Evolutionary conservation across 2,329 filamentous ascomycete species (phyloP).

Genomic region (Dothideomycetes sp.): DNA sequence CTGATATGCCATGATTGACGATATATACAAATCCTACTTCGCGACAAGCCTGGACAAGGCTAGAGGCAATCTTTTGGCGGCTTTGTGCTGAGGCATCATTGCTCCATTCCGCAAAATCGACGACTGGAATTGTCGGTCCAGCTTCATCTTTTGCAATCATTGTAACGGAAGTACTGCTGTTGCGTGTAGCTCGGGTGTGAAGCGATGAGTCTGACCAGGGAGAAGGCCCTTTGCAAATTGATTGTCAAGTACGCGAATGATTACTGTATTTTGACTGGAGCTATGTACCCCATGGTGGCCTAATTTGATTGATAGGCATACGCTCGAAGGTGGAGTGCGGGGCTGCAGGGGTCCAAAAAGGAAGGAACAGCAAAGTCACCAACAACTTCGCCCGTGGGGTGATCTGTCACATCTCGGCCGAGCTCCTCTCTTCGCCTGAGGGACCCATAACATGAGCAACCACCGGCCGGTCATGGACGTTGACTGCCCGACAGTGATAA

Average conservation of each 20-base stretch:
- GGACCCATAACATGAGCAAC: no score
- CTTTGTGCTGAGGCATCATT: neutral
- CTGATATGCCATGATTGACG: slow-evolving; percentile 25
- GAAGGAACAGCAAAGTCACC: neutral
- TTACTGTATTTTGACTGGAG: no score
- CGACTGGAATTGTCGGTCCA: slow-evolving; percentile 11
- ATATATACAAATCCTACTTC: slow-evolving; percentile 32
- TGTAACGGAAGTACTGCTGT: neutral
- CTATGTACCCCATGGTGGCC: no score
- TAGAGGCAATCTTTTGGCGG: slow-evolving; percentile 13
- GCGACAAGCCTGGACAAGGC: slow-evolving; percentile 28
- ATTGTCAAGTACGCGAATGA: no score
- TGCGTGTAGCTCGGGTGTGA: no score
- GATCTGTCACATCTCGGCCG: neutral
- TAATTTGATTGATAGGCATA: no score
- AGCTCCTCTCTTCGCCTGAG: neutral
- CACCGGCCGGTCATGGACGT: no score
- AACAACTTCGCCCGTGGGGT: no score
- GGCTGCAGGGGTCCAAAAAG: neutral
- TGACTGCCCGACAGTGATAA: no score
- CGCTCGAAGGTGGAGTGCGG: no score
- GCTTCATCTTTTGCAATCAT: neutral
- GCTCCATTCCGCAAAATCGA: slow-evolving; percentile 14
- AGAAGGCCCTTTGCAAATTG: no score
- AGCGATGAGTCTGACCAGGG: no score